Percentiles rank a stretch among this genome's conserved stretches.
Evolutionary conservation across 2,329 filamentous ascomycete genomes (phyloP).

Genomic region (Phaeosphaeriaceae sp.): DNA sequence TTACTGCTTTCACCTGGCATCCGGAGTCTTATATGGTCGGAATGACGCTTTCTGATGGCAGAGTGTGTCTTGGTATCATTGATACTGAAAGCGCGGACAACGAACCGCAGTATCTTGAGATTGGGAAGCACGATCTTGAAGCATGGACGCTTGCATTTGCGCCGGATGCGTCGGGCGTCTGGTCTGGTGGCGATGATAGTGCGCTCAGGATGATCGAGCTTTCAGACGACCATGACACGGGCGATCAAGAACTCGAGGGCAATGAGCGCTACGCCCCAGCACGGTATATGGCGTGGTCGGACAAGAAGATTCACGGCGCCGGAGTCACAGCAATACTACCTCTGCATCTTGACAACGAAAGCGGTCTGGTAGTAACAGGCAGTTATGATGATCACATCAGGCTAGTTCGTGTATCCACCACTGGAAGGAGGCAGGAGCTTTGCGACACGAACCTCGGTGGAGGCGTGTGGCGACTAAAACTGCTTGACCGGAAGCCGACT

Average conservation of each 20-base stretch:
- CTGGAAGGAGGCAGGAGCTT: conserved; percentile 61
- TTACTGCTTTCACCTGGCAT: conserved; percentile 79
- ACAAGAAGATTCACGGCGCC: conserved; percentile 73
- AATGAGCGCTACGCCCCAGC: conserved; percentile 12
- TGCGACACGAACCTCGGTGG: conserved; percentile 73
- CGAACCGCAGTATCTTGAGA: conserved; percentile 19
- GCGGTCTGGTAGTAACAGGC: conserved; percentile 75
- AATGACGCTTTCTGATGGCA: conserved; percentile 74
- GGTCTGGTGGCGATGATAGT: conserved; percentile 81
- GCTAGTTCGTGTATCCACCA: conserved; percentile 60
- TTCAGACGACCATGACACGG: conserved; percentile 5
- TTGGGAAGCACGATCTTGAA: conserved; percentile 65
- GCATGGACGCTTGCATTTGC: conserved; percentile 77
- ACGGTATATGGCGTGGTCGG: conserved; percentile 49
- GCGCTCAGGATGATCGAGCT: conserved; percentile 58
- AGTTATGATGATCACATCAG: conserved; percentile 90
- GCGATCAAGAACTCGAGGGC: conserved; percentile 1
- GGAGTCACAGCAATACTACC: conserved; percentile 90
- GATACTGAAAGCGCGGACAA: conserved; percentile 20
- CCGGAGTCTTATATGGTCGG: conserved; percentile 66
- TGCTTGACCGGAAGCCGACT: conserved; percentile 53
- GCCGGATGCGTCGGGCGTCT: conserved; percentile 55
- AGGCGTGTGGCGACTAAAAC: conserved; percentile 86
- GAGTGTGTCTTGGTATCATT: conserved; percentile 55
- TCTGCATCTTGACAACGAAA: conserved; percentile 58